Base-by-base conservation (phyloP, 768 basidiomycete genomes). In the Auriscalpium microsporum region DNA sequence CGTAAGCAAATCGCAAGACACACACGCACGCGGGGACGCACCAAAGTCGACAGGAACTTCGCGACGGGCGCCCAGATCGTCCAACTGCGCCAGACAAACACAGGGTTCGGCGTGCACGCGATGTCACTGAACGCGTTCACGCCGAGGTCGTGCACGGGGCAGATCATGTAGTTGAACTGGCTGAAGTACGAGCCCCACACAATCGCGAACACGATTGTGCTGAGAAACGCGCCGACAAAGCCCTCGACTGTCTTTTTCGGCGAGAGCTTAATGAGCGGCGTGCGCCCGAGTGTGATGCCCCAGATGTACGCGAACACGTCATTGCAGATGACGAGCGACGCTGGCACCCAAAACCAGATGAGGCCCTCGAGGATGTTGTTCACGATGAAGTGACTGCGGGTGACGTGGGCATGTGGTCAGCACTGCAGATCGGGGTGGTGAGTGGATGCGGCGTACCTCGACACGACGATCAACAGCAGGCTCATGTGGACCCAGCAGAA, bases 401-500 rank as follows among this genome's bases (percentile, higher is more conserved):
- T 36, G 11, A 14, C 38, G 17, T 36, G 11, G 10, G 13, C 49
- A 28, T 37, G 42, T 56, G 33, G 46, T 48, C 52, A 21, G 37
- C 19, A 19, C 40, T 19, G 11, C 28, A 16, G 19, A 28, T 28
- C 28, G 28, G 28, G 28, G 28, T 28, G 28, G n/a, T 11, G 10
- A 49, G 48, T 17, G n/a, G 11, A 50, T 11, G 5, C 28, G 14
- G 56, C 78, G 58, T 67, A 89, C 92, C 91, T 93, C 45, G 95
- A 97, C 17, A 98, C 87, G 36, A 99, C 96, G 57, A 98, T 87
- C 63, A 98, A 77, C 36, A 99, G 75, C 44, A 99, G 73, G 52
- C 84, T 92, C 94, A 99, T 99, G 67, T 99, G 96, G 9, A 98
- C 95, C 96, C 96, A 99, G 66, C 96, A 94, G 75, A 99, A 99